Evolutionary conservation across 176 grass and related monocot species (phyloP).

Genomic region (Triticum dicoccoides): DNA sequence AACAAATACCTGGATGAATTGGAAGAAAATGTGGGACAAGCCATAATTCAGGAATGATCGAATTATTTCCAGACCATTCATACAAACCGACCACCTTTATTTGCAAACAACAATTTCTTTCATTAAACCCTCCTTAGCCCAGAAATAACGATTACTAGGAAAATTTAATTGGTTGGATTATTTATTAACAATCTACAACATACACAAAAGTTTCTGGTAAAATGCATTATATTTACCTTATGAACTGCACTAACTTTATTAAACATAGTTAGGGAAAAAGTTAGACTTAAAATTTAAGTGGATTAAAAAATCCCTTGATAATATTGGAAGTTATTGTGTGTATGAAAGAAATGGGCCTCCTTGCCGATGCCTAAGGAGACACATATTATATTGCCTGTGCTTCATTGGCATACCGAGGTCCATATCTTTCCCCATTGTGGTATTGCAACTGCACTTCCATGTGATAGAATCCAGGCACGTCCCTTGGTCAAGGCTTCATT

Average conservation of each 20-base stretch:
- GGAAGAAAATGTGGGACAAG: slow-evolving; percentile 54
- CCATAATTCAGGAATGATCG: slow-evolving; percentile 52
- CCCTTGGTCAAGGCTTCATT: no score
- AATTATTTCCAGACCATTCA: slow-evolving; percentile 59
- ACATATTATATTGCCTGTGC: not conserved
- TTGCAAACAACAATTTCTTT: not conserved
- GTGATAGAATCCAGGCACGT: no score
- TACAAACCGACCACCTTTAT: slow-evolving; percentile 47
- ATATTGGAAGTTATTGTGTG: no score
- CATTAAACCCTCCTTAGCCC: no score
- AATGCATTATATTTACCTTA: not conserved
- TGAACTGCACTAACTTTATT: not conserved
- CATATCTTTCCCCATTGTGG: no score
- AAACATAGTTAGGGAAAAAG: not conserved
- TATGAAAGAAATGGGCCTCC: no score
- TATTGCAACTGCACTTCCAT: no score
- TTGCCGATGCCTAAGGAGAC: no score
- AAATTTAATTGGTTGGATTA: not conserved
- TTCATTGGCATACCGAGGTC: no score
- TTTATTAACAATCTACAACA: not conserved
- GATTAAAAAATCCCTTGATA: not conserved
- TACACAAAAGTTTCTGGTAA: not conserved
- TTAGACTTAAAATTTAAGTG: not conserved
- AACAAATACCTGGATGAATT: slow-evolving; percentile 48
- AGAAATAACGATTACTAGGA: not conserved